Conservation (phyloP, 495 filamentous ascomycete species). For the Immersiella caudata region DNA sequence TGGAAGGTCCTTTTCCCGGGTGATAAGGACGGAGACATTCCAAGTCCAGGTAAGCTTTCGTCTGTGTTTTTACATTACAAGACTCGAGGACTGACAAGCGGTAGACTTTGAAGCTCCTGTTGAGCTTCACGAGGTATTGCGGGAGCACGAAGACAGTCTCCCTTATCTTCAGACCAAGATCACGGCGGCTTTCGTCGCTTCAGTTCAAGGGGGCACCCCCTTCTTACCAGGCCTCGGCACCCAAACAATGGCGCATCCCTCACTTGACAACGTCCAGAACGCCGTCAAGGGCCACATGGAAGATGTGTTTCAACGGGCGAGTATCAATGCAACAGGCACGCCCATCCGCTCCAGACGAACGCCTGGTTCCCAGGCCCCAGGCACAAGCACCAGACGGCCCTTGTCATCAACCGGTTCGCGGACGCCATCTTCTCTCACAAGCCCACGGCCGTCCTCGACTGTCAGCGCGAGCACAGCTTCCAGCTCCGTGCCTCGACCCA, state of each 20-base stretch:
- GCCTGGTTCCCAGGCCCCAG: no score
- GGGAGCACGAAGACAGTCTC: background rate
- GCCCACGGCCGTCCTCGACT: background rate
- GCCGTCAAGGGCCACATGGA: background rate
- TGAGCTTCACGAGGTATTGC: slow-evolving; percentile 8
- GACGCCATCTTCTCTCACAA: background rate
- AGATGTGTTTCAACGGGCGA: background rate
- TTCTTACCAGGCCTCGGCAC: no score
- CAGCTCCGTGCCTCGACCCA: background rate
- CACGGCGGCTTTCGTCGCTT: background rate
- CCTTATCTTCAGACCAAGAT: background rate
- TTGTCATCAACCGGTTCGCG: background rate
- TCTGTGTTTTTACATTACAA: background rate
- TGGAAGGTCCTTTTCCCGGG: background rate
- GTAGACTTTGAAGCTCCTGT: slow-evolving; percentile 12
- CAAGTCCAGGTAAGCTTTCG: background rate
- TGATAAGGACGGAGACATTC: background rate
- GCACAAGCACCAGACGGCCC: no score
- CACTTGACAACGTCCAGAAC: no score
- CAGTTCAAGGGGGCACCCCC: no score
- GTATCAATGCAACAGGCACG: background rate
- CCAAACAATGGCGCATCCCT: no score
- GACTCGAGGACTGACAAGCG: background rate
- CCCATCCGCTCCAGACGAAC: background rate
- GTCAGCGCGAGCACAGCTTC: slow-evolving; percentile 1